Conservation (phyloP, 139 green algal species). For the Edaphochlamys debaryana region DNA sequence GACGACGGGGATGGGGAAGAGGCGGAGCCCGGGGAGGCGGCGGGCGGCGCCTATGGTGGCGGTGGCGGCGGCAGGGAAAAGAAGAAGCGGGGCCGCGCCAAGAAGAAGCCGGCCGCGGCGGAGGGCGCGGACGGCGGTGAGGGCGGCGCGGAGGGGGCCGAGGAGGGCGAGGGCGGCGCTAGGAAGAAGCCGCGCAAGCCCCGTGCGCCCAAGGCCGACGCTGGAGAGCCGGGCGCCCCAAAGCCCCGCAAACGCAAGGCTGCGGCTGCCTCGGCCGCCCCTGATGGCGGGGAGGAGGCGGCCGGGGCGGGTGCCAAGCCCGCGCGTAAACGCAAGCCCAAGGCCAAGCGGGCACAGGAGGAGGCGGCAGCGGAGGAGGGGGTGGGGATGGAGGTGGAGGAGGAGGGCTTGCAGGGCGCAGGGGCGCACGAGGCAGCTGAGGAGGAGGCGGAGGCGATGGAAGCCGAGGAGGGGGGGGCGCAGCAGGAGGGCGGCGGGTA, state of each 20-base stretch:
- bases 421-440: background rate
- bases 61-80: background rate
- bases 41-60: background rate
- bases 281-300: background rate
- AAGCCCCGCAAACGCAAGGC: too few species aligned
- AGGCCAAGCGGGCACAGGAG: background rate
- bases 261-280: background rate
- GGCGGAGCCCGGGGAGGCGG: background rate
- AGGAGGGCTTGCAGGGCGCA: background rate
- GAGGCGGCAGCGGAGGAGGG: background rate
- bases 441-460: background rate
- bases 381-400: background rate
- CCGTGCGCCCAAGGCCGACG: background rate
- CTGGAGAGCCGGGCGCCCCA: too few species aligned
- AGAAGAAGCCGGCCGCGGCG: background rate
- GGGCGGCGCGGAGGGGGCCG: background rate
- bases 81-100: background rate
- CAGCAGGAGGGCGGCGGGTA: slow-evolving; percentile 1
- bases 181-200: background rate
- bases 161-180: background rate
- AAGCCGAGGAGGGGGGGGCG: slow-evolving; percentile 7
- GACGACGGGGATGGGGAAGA: background rate
- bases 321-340: background rate
- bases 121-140: background rate
- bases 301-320: background rate